phyloP scores from a whole-genome alignment of 2,329 filamentous ascomycete species.

The Aspergillus ochraceus region DNA sequence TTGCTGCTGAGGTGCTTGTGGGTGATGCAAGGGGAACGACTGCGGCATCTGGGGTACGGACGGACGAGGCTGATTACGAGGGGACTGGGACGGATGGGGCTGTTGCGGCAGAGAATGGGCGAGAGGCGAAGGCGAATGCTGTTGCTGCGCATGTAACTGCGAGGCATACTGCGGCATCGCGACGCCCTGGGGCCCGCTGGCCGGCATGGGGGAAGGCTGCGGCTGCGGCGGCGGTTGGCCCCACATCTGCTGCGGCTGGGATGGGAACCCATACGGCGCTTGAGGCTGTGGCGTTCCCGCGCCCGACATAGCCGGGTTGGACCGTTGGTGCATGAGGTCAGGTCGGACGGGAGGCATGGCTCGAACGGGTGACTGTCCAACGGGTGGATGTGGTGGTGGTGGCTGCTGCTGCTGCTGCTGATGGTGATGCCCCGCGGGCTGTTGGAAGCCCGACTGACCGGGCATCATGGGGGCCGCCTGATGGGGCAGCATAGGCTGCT shows the following conservation, averaged over 20 bases:
- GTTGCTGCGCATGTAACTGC: slow-evolving; percentile 39
- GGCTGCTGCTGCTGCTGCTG: not conserved
- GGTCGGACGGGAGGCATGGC: slow-evolving; percentile 63
- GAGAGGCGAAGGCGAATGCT: slow-evolving; percentile 41
- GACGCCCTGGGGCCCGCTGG: slow-evolving; percentile 39
- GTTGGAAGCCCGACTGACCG: slow-evolving; percentile 65
- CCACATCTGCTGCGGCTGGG: slow-evolving; percentile 68
- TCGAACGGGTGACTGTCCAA: slow-evolving; percentile 72
- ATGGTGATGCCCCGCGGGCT: slow-evolving; percentile 46
- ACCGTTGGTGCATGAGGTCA: slow-evolving; percentile 66
- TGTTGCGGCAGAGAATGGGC: slow-evolving; percentile 31
- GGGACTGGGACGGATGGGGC: slow-evolving; percentile 43
- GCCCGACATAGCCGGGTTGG: slow-evolving; percentile 58
- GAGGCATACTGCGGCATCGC: slow-evolving; percentile 43
- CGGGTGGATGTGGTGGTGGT: not conserved
- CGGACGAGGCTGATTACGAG: slow-evolving; percentile 40
- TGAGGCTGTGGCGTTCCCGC: slow-evolving; percentile 45
- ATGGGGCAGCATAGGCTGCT: slow-evolving; percentile 41
- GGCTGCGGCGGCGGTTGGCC: slow-evolving; percentile 64
- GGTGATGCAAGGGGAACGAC: slow-evolving; percentile 38
- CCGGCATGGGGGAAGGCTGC: slow-evolving; percentile 56
- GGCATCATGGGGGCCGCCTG: slow-evolving; percentile 46
- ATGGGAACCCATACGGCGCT: slow-evolving; percentile 53
- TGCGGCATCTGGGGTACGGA: slow-evolving; percentile 39
- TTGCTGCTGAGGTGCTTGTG: slow-evolving; percentile 34